phyloP scores from a whole-genome alignment of 1,284 basidiomycete genomes.

The Meripilus lineatus region DNA sequence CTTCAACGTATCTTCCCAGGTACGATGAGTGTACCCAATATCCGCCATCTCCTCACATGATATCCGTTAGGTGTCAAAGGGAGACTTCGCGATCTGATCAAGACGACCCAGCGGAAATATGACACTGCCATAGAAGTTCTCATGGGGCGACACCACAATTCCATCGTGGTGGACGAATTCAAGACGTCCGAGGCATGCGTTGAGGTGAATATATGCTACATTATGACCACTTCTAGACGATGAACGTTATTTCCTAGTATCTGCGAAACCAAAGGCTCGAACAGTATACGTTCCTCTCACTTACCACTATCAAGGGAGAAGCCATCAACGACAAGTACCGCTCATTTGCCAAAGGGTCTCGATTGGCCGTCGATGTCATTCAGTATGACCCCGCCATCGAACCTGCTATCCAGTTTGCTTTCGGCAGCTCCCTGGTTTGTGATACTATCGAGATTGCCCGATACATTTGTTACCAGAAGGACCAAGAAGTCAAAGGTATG shows the following conservation, averaged over 20 bases:
- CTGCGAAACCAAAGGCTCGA: slow-evolving; percentile 93
- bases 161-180: slow-evolving; percentile 94
- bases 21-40: slow-evolving; percentile 21
- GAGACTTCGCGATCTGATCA: slow-evolving; percentile 88
- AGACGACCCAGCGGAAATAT: slow-evolving; percentile 90
- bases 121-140: slow-evolving; percentile 94
- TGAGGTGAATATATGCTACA: slow-evolving; percentile 46
- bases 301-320: slow-evolving; percentile 94
- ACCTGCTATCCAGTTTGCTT: slow-evolving; percentile 94
- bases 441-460: slow-evolving; percentile 92
- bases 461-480: slow-evolving; percentile 89
- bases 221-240: neutral
- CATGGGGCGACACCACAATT: slow-evolving; percentile 92
- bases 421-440: slow-evolving; percentile 92
- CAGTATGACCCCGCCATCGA: slow-evolving; percentile 85
- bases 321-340: slow-evolving; percentile 94
- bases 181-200: slow-evolving; percentile 98
- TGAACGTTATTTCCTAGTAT: slow-evolving; percentile 50
- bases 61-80: slow-evolving; percentile 71
- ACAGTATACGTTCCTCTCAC: slow-evolving; percentile 95
- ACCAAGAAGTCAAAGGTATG: slow-evolving; percentile 93
- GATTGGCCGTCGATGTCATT: slow-evolving; percentile 93
- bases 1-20: slow-evolving; percentile 88
- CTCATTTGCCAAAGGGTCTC: slow-evolving; percentile 85
- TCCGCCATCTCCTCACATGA: neutral